These are phyloP conservation scores for Cladosporium sp. DNA, from an alignment of 2,329 filamentous ascomycete genomes.

Conservation along the genomic window DNA sequence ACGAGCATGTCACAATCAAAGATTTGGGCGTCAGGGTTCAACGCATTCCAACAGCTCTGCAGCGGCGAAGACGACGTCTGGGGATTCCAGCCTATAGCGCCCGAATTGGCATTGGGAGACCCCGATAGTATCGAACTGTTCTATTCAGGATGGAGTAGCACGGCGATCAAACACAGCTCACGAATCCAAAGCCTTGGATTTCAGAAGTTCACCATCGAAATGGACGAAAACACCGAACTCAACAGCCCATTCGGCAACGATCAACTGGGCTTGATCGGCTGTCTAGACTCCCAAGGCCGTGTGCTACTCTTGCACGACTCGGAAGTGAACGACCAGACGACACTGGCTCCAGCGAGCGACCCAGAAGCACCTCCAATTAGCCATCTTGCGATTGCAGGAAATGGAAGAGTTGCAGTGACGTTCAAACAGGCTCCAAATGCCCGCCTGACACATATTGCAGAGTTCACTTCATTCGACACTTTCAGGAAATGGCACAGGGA, in stretches of 20 bases:
- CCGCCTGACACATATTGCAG: conserved; percentile 22
- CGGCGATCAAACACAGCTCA: conserved; percentile 17
- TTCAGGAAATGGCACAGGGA: conserved; percentile 27
- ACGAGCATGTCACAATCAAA: background rate
- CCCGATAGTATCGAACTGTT: conserved; percentile 18
- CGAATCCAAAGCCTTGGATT: conserved; percentile 15
- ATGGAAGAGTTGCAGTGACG: conserved; percentile 26
- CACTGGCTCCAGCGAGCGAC: background rate
- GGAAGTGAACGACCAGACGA: background rate
- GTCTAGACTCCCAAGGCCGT: conserved; percentile 22
- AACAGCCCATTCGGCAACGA: conserved; percentile 24
- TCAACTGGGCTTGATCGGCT: conserved; percentile 29
- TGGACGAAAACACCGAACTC: conserved; percentile 3
- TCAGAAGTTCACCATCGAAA: conserved; percentile 14
- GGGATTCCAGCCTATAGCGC: conserved; percentile 11
- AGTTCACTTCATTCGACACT: conserved; percentile 24
- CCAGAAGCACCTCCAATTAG: conserved; percentile 18
- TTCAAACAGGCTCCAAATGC: conserved; percentile 26
- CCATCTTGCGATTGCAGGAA: conserved; percentile 25
- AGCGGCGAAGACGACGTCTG: conserved; percentile 17
- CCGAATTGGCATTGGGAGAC: background rate
- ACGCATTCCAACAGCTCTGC: conserved; percentile 26
- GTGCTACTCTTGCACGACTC: conserved; percentile 17
- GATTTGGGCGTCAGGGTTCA: conserved; percentile 26
- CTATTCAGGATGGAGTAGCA: conserved; percentile 32